Conservation (phyloP, 116 monocot species). For the Thalassia testudinum region DNA sequence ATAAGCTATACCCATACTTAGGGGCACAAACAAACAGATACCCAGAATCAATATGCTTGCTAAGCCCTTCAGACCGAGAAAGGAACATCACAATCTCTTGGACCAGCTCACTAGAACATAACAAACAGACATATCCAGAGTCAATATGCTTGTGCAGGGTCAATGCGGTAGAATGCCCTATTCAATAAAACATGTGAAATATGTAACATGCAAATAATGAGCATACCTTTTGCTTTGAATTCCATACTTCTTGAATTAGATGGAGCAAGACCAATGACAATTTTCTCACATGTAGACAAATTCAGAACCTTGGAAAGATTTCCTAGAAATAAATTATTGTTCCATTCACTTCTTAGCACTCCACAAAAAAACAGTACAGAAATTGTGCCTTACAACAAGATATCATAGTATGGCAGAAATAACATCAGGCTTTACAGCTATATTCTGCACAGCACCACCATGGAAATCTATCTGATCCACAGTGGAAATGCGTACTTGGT, state of each 20-base stretch:
- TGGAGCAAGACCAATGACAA: constrained; percentile 71
- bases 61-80: constrained; percentile 47
- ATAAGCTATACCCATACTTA: not conserved
- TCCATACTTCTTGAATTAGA: constrained; percentile 55
- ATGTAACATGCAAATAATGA: not conserved
- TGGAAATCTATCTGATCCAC: constrained; percentile 27
- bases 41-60: constrained; percentile 59
- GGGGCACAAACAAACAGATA: constrained; percentile 5
- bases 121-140: constrained; percentile 40
- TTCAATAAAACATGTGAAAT: too few species aligned
- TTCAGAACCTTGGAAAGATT: constrained; percentile 45
- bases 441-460: constrained; percentile 9
- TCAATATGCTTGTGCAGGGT: too few species aligned
- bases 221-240: constrained; percentile 36
- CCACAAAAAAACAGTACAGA: constrained; percentile 61
- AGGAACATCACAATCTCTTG: constrained; percentile 68
- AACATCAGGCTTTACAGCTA: constrained; percentile 20
- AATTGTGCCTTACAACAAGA: constrained; percentile 54
- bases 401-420: constrained; percentile 35
- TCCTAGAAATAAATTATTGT: constrained; percentile 33
- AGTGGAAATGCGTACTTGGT: too few species aligned
- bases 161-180: too few species aligned
- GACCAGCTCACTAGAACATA: constrained; percentile 31
- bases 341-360: constrained; percentile 20
- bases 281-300: constrained; percentile 43